phyloP scores from a whole-genome alignment of 225 moss, liverwort and hornwort species.

The Pseudisothecium myosuroides region DNA sequence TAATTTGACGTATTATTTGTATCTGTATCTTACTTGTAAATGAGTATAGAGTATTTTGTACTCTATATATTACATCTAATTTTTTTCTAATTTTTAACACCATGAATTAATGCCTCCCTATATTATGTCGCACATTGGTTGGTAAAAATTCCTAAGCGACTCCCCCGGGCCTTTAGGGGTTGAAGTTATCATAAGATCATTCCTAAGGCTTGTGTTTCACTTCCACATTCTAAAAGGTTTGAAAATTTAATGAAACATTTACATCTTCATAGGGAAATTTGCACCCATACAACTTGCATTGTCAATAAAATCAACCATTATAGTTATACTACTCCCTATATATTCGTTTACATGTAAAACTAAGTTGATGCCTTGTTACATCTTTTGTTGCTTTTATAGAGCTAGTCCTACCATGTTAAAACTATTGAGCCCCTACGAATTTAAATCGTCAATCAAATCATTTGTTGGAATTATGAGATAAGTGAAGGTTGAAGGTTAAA shows the following conservation, averaged over 20 bases:
- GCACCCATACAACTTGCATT: too few species aligned
- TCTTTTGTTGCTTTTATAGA: not conserved
- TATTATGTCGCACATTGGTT: too few species aligned
- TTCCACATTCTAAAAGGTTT: not conserved
- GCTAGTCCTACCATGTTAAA: accelerated
- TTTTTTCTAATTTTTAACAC: too few species aligned
- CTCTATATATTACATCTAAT: too few species aligned
- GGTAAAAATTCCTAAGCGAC: too few species aligned
- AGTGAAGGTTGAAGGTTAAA: not conserved
- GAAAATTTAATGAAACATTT: not conserved
- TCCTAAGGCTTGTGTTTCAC: not conserved
- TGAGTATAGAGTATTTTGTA: too few species aligned
- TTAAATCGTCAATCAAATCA: not conserved
- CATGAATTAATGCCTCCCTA: too few species aligned
- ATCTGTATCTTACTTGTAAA: too few species aligned
- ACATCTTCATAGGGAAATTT: too few species aligned
- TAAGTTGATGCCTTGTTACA: not conserved
- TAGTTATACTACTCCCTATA: too few species aligned
- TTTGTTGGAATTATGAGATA: not conserved
- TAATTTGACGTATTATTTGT: too few species aligned
- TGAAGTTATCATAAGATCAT: not conserved
- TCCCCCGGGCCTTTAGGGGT: too few species aligned
- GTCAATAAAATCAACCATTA: not conserved
- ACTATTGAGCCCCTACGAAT: not conserved
- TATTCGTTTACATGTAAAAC: not conserved